These are phyloP conservation scores for Podaxis sp. DNA, from an alignment of 768 basidiomycete species.

Conservation along the genomic window DNA sequence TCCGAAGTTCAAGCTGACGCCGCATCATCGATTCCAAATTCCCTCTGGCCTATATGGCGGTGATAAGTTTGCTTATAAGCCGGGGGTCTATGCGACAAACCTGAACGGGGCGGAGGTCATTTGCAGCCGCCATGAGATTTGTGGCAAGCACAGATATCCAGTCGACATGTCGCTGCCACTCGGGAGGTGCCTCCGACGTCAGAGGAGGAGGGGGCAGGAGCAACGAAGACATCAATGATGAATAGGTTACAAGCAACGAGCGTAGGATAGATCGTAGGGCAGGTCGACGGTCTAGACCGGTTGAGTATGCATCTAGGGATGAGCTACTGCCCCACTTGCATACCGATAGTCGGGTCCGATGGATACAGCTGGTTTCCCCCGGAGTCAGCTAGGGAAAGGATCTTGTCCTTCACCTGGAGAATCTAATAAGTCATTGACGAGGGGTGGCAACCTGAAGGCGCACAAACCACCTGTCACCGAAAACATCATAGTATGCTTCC, in stretches of 20 bases:
- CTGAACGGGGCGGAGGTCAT: slow-evolving; percentile 87
- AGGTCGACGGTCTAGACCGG: slow-evolving; percentile 65
- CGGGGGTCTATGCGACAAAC: slow-evolving; percentile 26
- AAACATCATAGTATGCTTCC: slow-evolving; percentile 66
- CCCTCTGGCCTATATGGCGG: slow-evolving; percentile 56
- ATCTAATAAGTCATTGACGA: slow-evolving; percentile 6
- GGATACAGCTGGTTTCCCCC: slow-evolving; percentile 83
- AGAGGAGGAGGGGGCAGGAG: slow-evolving; percentile 59
- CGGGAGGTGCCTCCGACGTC: slow-evolving; percentile 43
- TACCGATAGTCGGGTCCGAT: slow-evolving; percentile 63
- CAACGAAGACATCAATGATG: slow-evolving; percentile 64
- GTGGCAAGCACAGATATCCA: slow-evolving; percentile 80
- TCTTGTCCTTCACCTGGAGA: slow-evolving; percentile 71
- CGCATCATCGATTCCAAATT: slow-evolving; percentile 82
- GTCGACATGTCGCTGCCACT: slow-evolving; percentile 73
- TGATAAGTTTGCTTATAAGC: not conserved
- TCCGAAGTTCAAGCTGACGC: slow-evolving; percentile 68
- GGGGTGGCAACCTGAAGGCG: slow-evolving; percentile 24
- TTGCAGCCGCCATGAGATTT: slow-evolving; percentile 88
- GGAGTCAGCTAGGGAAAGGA: slow-evolving; percentile 75
- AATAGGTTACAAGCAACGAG: slow-evolving; percentile 78
- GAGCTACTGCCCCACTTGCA: slow-evolving; percentile 13
- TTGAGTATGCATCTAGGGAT: not conserved
- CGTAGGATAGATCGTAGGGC: slow-evolving; percentile 68
- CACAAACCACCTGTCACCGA: slow-evolving; percentile 90